Percentiles rank a stretch among this genome's conserved stretches.
Conservation (phyloP, 2,329 filamentous ascomycete species). For the Aspergillus sp. region DNA sequence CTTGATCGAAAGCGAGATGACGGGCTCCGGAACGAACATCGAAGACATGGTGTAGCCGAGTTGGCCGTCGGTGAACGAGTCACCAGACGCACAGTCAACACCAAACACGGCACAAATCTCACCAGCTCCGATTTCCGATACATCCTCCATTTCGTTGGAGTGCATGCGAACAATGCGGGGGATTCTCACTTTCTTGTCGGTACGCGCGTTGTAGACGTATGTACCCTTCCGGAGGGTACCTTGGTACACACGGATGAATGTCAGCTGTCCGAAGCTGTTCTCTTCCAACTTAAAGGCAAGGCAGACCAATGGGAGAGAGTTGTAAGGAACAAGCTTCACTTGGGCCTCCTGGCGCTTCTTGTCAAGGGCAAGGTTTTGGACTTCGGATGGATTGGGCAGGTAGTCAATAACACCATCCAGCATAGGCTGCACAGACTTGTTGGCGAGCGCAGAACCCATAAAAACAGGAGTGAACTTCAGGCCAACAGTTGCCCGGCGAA, state of each 20-base stretch:
- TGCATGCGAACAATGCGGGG: constrained; percentile 99
- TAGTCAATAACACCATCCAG: constrained; percentile 95
- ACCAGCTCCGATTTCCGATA: constrained; percentile 85
- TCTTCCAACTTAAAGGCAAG: constrained; percentile 99
- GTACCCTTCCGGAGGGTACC: constrained; percentile 83
- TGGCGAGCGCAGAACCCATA: constrained; percentile 92
- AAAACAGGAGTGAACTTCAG: constrained; percentile 92
- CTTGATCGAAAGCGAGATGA: constrained; percentile 97
- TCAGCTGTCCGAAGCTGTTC: constrained; percentile 96
- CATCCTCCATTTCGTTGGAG: constrained; percentile 99
- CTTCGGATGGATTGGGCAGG: constrained; percentile 85
- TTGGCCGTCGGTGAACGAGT: constrained; percentile 94
- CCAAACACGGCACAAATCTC: constrained; percentile 99
- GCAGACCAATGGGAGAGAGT: constrained; percentile 88
- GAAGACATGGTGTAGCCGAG: constrained; percentile 94
- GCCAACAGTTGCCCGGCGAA: constrained; percentile 83
- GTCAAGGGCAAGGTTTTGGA: constrained; percentile 87
- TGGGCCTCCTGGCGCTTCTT: constrained; percentile 73
- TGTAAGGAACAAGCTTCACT: constrained; percentile 89
- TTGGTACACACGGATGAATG: constrained; percentile 98
- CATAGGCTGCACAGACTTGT: constrained; percentile 95
- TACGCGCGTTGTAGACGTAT: constrained; percentile 90
- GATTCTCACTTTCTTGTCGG: constrained; percentile 93
- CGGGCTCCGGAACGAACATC: constrained; percentile 95
- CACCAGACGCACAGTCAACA: constrained; percentile 94